A percentile compares a stretch with the other conserved stretches of the same genome.
phyloP scores from a whole-genome alignment of 225 moss, liverwort and hornwort genomes.

The Neckera pumila region DNA sequence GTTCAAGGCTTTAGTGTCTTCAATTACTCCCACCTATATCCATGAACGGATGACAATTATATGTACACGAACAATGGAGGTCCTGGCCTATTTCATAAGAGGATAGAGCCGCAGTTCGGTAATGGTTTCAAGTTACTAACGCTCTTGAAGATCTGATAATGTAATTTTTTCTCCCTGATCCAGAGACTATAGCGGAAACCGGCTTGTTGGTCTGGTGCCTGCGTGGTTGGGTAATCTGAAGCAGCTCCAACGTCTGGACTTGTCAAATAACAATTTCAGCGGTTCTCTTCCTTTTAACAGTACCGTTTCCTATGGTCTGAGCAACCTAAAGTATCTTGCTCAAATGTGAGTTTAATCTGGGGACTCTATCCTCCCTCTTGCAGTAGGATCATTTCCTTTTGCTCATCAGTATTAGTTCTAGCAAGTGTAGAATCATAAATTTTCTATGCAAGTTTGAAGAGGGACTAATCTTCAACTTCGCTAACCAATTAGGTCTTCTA shows the following conservation, averaged over 20 bases:
- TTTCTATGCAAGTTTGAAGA: neutral
- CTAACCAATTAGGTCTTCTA: neutral
- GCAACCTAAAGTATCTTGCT: slow-evolving; percentile 16
- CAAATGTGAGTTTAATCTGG: slow-evolving; percentile 20
- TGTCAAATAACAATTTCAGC: slow-evolving; percentile 19
- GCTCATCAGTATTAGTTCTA: neutral
- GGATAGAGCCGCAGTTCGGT: neutral
- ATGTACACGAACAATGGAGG: neutral
- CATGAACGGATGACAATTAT: neutral
- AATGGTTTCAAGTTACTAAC: neutral
- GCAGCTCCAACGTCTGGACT: slow-evolving; percentile 28
- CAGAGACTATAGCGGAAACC: slow-evolving; percentile 34
- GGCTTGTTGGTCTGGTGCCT: slow-evolving; percentile 4
- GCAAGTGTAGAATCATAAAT: neutral
- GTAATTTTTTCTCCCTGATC: neutral
- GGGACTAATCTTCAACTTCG: neutral
- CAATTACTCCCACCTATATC: neutral
- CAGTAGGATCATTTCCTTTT: neutral
- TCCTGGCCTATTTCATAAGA: neutral
- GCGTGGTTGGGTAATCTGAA: slow-evolving; percentile 11
- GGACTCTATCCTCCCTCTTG: neutral
- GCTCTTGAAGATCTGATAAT: neutral
- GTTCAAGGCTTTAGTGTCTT: neutral
- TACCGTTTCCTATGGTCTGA: neutral
- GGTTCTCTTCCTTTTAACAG: slow-evolving; percentile 14